Percentiles rank a stretch among this genome's conserved stretches.
These are phyloP conservation scores for Lasiodiplodia hormozganensis DNA, from an alignment of 2,329 filamentous ascomycete species.

Conservation along the genomic window DNA sequence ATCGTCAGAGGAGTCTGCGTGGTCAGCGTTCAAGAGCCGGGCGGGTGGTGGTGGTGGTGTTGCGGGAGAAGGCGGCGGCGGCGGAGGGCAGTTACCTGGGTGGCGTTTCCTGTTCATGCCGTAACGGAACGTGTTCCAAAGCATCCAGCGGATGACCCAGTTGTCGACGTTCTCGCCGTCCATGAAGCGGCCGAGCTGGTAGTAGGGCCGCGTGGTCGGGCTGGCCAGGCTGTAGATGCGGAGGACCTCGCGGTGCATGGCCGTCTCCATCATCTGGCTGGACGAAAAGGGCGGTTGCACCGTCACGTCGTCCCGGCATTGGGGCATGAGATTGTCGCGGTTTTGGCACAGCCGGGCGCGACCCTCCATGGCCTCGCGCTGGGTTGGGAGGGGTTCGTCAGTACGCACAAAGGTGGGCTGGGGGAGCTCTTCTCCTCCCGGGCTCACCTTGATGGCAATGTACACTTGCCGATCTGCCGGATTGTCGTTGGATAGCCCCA, in stretches of 20 bases:
- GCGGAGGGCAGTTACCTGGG: not conserved
- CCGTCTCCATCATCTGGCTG: constrained; percentile 56
- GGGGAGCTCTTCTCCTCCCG: constrained; percentile 37
- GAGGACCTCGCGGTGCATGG: constrained; percentile 53
- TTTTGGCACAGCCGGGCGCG: not conserved
- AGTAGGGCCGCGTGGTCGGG: constrained; percentile 48
- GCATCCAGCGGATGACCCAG: constrained; percentile 58
- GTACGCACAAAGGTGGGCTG: no score
- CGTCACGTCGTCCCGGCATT: constrained; percentile 38
- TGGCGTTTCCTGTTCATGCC: constrained; percentile 13
- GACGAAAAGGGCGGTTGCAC: constrained; percentile 50
- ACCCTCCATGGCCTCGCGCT: constrained; percentile 20
- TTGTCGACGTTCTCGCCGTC: constrained; percentile 53
- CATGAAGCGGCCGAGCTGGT: constrained; percentile 50
- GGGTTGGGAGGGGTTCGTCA: not conserved
- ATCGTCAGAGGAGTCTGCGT: not conserved
- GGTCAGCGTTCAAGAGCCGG: not conserved
- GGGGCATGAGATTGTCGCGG: constrained; percentile 15
- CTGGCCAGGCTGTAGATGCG: constrained; percentile 49
- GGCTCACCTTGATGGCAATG: constrained; percentile 45
- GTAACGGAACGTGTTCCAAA: constrained; percentile 60
- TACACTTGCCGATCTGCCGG: constrained; percentile 45
- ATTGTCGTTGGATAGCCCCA: constrained; percentile 49
- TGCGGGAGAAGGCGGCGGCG: no score
- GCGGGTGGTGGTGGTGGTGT: no score